phyloP scores from a whole-genome alignment of 495 filamentous ascomycete genomes.

The Aspergillus diversus region DNA sequence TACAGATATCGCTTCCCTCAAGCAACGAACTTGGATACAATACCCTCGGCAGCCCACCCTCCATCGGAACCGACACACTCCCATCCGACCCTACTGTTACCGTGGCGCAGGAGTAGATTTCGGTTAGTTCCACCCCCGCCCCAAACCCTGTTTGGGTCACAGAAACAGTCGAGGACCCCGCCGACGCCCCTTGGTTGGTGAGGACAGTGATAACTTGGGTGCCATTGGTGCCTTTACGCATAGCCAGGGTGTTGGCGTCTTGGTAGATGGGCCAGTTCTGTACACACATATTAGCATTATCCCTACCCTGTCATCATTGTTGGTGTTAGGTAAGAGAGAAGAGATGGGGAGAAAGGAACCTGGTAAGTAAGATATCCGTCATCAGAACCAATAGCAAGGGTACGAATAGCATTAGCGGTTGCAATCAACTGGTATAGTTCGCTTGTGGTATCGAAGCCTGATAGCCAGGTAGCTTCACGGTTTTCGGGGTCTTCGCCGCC shows the following conservation, averaged over 20 bases:
- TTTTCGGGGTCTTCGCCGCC: slow-evolving; percentile 68
- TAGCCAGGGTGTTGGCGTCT: slow-evolving; percentile 59
- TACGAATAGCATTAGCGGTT: slow-evolving; percentile 62
- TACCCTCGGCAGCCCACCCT: slow-evolving; percentile 32
- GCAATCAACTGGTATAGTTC: slow-evolving; percentile 64
- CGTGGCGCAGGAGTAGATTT: slow-evolving; percentile 48
- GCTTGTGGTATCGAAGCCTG: slow-evolving; percentile 56
- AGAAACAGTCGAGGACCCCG: slow-evolving; percentile 48
- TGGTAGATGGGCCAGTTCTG: slow-evolving; percentile 59
- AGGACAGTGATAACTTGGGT: slow-evolving; percentile 62
- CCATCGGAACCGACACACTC: slow-evolving; percentile 41
- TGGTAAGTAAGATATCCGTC: slow-evolving; percentile 52
- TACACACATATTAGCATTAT: neutral
- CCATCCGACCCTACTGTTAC: slow-evolving; percentile 41
- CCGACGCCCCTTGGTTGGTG: slow-evolving; percentile 58
- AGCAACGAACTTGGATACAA: slow-evolving; percentile 27
- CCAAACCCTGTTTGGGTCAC: slow-evolving; percentile 47
- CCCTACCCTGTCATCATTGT: neutral
- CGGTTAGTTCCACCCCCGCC: slow-evolving; percentile 39
- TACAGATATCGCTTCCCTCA: slow-evolving; percentile 14
- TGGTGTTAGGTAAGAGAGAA: neutral
- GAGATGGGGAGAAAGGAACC: slow-evolving; percentile 16
- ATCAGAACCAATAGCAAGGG: slow-evolving; percentile 53
- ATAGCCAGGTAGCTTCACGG: slow-evolving; percentile 77
- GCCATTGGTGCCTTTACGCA: slow-evolving; percentile 64